These are phyloP conservation scores for Talaromyces sp. DNA, from an alignment of 2,329 filamentous ascomycete genomes.

Conservation along the genomic window DNA sequence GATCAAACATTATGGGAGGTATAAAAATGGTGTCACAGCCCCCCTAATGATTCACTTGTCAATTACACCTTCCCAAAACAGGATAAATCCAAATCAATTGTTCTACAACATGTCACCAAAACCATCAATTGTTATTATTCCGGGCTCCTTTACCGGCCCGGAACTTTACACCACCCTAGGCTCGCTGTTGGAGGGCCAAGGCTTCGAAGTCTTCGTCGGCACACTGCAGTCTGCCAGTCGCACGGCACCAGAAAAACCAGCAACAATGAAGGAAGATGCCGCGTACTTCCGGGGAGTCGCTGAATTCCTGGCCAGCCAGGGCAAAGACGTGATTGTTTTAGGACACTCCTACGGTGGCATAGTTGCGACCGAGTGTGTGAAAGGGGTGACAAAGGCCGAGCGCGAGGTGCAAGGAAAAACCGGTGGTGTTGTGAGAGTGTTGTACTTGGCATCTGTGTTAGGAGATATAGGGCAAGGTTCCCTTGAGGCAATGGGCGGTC, in stretches of 20 bases:
- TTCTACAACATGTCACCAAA: constrained; percentile 5
- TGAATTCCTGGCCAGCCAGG: constrained; percentile 21
- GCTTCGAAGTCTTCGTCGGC: constrained; percentile 21
- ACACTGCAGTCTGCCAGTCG: constrained; percentile 9
- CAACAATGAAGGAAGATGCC: constrained; percentile 29
- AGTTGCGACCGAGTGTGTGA: constrained; percentile 19
- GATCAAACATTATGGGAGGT: not conserved
- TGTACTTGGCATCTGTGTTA: constrained; percentile 20
- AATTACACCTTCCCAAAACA: not conserved
- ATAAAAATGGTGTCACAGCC: not conserved
- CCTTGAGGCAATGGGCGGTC: constrained; percentile 1
- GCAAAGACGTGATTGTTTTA: constrained; percentile 19
- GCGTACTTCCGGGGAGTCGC: constrained; percentile 23
- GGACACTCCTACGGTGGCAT: constrained; percentile 26
- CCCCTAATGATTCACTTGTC: not conserved
- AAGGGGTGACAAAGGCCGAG: constrained; percentile 18
- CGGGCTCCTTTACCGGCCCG: constrained; percentile 5
- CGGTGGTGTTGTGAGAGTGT: constrained; percentile 23
- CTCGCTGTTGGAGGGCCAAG: not conserved
- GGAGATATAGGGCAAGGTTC: constrained; percentile 4
- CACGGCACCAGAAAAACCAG: constrained; percentile 15
- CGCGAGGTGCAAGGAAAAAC: constrained; percentile 18
- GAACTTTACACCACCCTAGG: constrained; percentile 1
- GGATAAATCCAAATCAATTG: not conserved
- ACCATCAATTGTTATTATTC: constrained; percentile 8